phyloP scores from a whole-genome alignment of 768 basidiomycete genomes.

The Xerocomus brunneocitrinus region DNA sequence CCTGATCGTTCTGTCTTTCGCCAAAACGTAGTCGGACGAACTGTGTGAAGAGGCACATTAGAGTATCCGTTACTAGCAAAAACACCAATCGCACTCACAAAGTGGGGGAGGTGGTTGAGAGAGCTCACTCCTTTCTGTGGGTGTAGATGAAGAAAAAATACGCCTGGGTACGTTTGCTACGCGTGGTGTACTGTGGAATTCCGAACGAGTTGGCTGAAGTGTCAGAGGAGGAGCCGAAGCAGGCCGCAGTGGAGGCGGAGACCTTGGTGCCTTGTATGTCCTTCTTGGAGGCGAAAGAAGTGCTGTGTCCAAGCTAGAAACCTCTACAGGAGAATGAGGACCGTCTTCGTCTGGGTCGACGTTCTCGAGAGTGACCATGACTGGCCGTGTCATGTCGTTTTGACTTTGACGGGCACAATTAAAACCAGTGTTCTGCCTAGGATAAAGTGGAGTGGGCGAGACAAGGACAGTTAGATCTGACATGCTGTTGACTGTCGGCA shows the following conservation, averaged over 20 bases:
- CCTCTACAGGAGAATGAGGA: constrained; percentile 26
- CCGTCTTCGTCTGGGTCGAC: constrained; percentile 21
- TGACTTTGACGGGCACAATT: constrained; percentile 30
- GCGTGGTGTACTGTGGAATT: background rate
- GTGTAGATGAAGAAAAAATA: constrained; percentile 12
- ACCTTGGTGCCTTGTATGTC: constrained; percentile 23
- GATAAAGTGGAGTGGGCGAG: constrained; percentile 27
- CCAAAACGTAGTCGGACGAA: constrained; percentile 83
- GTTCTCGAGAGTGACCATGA: constrained; percentile 31
- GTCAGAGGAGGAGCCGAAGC: constrained; percentile 24
- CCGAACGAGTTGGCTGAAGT: background rate
- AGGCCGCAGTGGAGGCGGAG: constrained; percentile 10
- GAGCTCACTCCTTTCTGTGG: constrained; percentile 35
- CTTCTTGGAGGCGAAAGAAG: constrained; percentile 27
- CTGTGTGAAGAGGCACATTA: constrained; percentile 32
- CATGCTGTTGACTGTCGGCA: constrained; percentile 12
- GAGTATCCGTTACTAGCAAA: background rate
- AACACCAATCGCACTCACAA: constrained; percentile 39
- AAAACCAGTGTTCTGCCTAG: constrained; percentile 23
- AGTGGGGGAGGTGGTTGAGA: constrained; percentile 60
- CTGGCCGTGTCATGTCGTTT: constrained; percentile 24
- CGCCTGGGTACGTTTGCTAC: constrained; percentile 11
- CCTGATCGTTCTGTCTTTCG: constrained; percentile 67
- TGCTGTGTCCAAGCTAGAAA: constrained; percentile 10
- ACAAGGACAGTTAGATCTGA: constrained; percentile 32